These are phyloP conservation scores for Phytophthora hibernalis DNA, from an alignment of 352 stramenopile species.

Conservation along the genomic window DNA sequence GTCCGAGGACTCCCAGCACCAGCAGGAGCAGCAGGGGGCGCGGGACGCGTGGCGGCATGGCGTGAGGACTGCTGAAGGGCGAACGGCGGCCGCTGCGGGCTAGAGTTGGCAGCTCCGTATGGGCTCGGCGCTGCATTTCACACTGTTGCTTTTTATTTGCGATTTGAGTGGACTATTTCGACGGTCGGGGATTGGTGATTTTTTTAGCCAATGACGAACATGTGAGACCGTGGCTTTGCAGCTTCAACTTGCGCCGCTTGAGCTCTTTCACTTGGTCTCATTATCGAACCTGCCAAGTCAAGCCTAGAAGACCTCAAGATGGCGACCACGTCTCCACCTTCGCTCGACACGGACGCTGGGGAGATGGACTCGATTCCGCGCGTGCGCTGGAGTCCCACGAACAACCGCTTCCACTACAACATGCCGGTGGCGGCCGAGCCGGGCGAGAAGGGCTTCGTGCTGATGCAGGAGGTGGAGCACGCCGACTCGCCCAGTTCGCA, in stretches of 20 bases:
- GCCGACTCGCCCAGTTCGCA: conserved; percentile 51
- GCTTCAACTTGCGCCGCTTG: conserved; percentile 1
- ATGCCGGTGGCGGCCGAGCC: conserved; percentile 70
- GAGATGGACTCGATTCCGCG: conserved; percentile 71
- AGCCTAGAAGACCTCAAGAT: conserved; percentile 20
- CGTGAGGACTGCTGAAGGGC: conserved; percentile 33
- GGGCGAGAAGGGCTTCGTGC: conserved; percentile 66
- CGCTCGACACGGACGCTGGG: conserved; percentile 40
- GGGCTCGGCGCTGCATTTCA: conserved; percentile 33
- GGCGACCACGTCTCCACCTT: conserved; percentile 54
- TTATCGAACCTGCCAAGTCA: conserved; percentile 8
- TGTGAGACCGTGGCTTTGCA: conserved; percentile 2
- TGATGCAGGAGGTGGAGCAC: conserved; percentile 76
- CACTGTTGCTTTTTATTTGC: background rate
- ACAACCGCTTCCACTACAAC: conserved; percentile 85
- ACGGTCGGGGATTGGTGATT: too few species aligned
- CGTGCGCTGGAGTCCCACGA: conserved; percentile 69
- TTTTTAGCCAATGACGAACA: background rate
- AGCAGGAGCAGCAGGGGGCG: conserved; percentile 26
- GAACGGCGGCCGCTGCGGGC: conserved; percentile 25
- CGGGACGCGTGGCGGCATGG: conserved; percentile 23
- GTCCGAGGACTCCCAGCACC: conserved; percentile 24
- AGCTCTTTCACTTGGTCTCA: background rate
- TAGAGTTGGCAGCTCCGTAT: conserved; percentile 33
- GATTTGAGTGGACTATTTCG: too few species aligned